Evolutionary conservation across 345 rosid species (phyloP).

Genomic region (Anastatica hierochuntica): DNA sequence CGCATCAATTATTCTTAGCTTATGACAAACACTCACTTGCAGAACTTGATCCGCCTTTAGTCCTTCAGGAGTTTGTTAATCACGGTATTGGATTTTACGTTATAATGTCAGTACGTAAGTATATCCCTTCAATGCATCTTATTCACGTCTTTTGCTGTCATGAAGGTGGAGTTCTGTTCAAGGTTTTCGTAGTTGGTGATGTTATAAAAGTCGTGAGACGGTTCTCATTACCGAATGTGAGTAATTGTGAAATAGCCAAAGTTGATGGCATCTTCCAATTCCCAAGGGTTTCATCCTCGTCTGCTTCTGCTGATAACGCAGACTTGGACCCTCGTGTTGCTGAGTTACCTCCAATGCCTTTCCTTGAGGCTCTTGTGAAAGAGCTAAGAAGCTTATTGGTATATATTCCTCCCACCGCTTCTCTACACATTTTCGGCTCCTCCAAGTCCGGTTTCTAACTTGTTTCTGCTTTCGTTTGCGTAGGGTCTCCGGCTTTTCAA

Average conservation of each 20-base stretch:
- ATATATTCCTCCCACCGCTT: not conserved
- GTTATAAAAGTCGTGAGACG: slow-evolving; percentile 77
- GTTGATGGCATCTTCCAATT: slow-evolving; percentile 49
- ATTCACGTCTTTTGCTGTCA: not conserved
- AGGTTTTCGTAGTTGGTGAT: slow-evolving; percentile 75
- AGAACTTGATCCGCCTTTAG: slow-evolving; percentile 78
- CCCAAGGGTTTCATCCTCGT: slow-evolving; percentile 87
- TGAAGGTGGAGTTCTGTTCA: slow-evolving; percentile 80
- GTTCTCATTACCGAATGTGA: slow-evolving; percentile 73
- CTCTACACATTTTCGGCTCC: not conserved
- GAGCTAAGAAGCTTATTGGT: slow-evolving; percentile 77
- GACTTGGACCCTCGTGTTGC: slow-evolving; percentile 71
- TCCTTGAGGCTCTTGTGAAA: slow-evolving; percentile 71
- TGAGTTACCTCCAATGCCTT: slow-evolving; percentile 77
- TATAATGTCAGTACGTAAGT: too few relatives aligned
- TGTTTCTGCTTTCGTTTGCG: slow-evolving; percentile 1
- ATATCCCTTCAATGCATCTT: not conserved
- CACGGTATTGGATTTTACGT: slow-evolving; percentile 49
- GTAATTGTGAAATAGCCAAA: slow-evolving; percentile 45
- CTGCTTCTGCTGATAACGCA: slow-evolving; percentile 85
- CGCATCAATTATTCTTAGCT: slow-evolving; percentile 74
- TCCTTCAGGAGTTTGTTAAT: slow-evolving; percentile 91
- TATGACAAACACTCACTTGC: slow-evolving; percentile 63
- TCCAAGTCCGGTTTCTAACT: not conserved
- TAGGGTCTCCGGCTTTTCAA: slow-evolving; percentile 68